Base-by-base conservation (phyloP, 805 yeast genomes). In the Myxozyma neotropica region DNA sequence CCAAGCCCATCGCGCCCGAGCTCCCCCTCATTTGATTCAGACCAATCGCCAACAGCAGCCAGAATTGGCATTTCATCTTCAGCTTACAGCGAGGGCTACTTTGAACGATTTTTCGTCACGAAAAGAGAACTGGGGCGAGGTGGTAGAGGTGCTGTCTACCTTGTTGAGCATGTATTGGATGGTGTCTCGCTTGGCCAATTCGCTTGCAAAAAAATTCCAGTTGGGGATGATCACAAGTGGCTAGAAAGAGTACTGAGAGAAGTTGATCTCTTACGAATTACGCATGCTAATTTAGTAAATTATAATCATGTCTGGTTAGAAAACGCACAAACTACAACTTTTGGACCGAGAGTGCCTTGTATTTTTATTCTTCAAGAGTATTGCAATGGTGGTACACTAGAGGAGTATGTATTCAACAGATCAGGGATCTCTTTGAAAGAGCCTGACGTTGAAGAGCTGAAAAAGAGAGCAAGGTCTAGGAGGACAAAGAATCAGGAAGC, bases 251-350 rank as follows among this genome's bases (percentile, higher is more conserved):
- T 88, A 4, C 75, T 91, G 51, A 80, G 83, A 58, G 97, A 91
- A 70, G 97, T 91, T 2, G 80, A 86, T 64, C 81, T 92, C 52
- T 73, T 91, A 74, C 51, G 78, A 72, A 56, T 82, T 75, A 53
- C 80, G 70, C 80, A 79, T 64, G 76, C 81, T 46, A 87, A 90
- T 71, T 78, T 91, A 66, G 89, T 91, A 27, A 82, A 87, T 21
- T 91, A 91, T 70, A 90, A 91, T 69, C 97, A 91, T 73, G 96
- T 90, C 26, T 91, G 97, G 97, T 72, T 91, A 33, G 97, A 91
- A 69, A 77, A 86, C 68, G 87, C 81, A 42, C 72, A 75, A 19
- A 70, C 80, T 29, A 76, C 80, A 47, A 75, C 74, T 8, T 83
- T 83, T 70, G 84, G 85, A 53, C 83, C 86, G 36, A 72, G 78